Percentiles rank a stretch among this genome's conserved stretches.
phyloP scores from a whole-genome alignment of 192 early-diverging fungal species.

The Entomortierella chlamydospora region DNA sequence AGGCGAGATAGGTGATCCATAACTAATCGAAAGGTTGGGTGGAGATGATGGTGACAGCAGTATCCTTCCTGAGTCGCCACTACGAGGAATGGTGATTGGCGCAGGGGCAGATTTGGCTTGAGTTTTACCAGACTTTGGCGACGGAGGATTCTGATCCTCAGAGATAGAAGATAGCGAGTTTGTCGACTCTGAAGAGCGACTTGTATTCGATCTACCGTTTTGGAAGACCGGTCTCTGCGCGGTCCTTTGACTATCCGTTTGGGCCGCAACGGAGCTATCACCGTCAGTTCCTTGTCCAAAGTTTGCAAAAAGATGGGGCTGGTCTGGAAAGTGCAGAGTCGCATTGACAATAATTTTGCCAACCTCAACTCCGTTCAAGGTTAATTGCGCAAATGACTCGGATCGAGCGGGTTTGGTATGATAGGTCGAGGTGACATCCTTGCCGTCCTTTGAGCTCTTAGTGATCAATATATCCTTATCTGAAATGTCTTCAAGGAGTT shows the following conservation, averaged over 20 bases:
- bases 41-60: conserved; percentile 31
- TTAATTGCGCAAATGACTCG: conserved; percentile 38
- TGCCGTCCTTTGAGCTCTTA: conserved; percentile 19
- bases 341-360: conserved; percentile 44
- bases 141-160: conserved; percentile 4
- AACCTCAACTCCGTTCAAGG: conserved; percentile 49
- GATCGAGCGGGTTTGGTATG: conserved; percentile 14
- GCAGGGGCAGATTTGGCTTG: not conserved
- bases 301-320: conserved; percentile 39
- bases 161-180: conserved; percentile 15
- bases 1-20: conserved; percentile 17
- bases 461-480: conserved; percentile 14
- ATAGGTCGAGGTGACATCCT: conserved; percentile 11
- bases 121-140: not conserved
- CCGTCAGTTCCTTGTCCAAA: conserved; percentile 13
- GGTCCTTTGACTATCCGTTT: not conserved
- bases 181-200: conserved; percentile 15
- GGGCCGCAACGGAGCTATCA: no score
- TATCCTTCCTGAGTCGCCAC: conserved; percentile 8
- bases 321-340: conserved; percentile 42
- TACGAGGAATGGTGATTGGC: conserved; percentile 4
- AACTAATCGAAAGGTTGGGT: conserved; percentile 27
- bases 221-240: not conserved
- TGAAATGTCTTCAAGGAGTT: not conserved
- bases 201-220: conserved; percentile 10